phyloP scores from a whole-genome alignment of 352 stramenopile genomes.

The Phytophthora tentaculata region DNA sequence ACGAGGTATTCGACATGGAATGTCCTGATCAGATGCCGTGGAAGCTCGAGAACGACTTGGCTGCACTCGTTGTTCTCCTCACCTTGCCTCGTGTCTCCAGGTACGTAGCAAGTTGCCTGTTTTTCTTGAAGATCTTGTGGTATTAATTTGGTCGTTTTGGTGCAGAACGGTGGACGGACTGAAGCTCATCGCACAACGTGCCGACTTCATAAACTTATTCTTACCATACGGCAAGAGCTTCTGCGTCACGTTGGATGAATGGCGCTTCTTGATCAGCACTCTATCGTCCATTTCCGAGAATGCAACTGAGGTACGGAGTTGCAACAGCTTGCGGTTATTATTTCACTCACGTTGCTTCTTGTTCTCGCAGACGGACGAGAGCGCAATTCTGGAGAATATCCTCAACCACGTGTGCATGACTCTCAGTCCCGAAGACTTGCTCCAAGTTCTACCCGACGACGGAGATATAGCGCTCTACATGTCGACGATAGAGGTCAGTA shows the following conservation, averaged over 20 bases:
- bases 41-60: conserved; percentile 65
- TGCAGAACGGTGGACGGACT: conserved; percentile 60
- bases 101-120: conserved; percentile 36
- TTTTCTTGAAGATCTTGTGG: not conserved
- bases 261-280: conserved; percentile 75
- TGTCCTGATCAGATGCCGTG: conserved; percentile 16
- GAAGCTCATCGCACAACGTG: conserved; percentile 55
- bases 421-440: conserved; percentile 75
- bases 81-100: conserved; percentile 60
- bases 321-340: not conserved
- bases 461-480: conserved; percentile 79
- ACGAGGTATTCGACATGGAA: conserved; percentile 22
- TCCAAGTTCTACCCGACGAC: conserved; percentile 82
- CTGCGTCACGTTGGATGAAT: conserved; percentile 76
- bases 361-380: conserved; percentile 29
- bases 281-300: conserved; percentile 55
- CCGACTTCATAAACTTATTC: conserved; percentile 66
- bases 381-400: conserved; percentile 62
- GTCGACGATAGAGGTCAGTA: conserved; percentile 71
- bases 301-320: conserved; percentile 39
- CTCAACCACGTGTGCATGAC: conserved; percentile 75
- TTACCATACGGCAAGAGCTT: conserved; percentile 78
- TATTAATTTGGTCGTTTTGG: conserved; percentile 13
- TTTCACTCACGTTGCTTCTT: conserved; percentile 7
- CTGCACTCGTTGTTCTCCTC: conserved; percentile 67